Percentiles rank a stretch among this genome's conserved stretches.
These are phyloP conservation scores for Kwoniella pini DNA, from an alignment of 768 basidiomycete genomes.

Conservation along the genomic window DNA sequence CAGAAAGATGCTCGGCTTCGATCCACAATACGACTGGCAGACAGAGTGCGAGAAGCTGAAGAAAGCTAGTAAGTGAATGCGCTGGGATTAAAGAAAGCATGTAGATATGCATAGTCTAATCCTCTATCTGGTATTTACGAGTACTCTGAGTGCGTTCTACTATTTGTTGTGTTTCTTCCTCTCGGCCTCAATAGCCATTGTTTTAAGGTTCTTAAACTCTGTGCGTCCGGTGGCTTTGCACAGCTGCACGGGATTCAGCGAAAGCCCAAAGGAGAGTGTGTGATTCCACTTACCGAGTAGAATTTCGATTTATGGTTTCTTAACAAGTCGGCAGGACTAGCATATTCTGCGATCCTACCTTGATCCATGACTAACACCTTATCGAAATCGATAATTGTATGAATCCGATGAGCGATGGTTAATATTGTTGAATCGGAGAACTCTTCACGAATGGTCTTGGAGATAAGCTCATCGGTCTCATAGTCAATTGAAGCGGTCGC, in stretches of 20 bases:
- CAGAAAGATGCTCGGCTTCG: slow-evolving; percentile 47
- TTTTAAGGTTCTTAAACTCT: slow-evolving; percentile 50
- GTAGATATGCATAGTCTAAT: not conserved
- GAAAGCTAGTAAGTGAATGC: not conserved
- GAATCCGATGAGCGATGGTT: slow-evolving; percentile 78
- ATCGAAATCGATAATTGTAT: slow-evolving; percentile 82
- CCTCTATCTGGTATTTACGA: not conserved
- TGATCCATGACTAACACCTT: slow-evolving; percentile 64
- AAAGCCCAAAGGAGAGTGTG: too few species aligned
- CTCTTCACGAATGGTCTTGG: slow-evolving; percentile 53
- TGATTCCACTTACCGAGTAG: slow-evolving; percentile 34
- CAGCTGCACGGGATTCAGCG: slow-evolving; percentile 25
- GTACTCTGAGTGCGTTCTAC: not conserved
- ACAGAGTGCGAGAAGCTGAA: slow-evolving; percentile 30
- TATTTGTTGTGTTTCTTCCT: slow-evolving; percentile 13
- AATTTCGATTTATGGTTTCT: slow-evolving; percentile 49
- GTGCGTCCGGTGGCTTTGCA: slow-evolving; percentile 51
- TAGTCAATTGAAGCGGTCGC: slow-evolving; percentile 71
- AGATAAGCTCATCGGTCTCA: slow-evolving; percentile 79
- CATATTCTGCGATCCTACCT: slow-evolving; percentile 76
- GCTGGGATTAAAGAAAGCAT: not conserved
- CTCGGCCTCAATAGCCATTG: slow-evolving; percentile 47
- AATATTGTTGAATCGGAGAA: slow-evolving; percentile 79
- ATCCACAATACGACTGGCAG: slow-evolving; percentile 50
- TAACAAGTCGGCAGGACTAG: slow-evolving; percentile 47